Conservation (phyloP, 73 alveolate genomes). For the Tetrahymena elliotti region DNA sequence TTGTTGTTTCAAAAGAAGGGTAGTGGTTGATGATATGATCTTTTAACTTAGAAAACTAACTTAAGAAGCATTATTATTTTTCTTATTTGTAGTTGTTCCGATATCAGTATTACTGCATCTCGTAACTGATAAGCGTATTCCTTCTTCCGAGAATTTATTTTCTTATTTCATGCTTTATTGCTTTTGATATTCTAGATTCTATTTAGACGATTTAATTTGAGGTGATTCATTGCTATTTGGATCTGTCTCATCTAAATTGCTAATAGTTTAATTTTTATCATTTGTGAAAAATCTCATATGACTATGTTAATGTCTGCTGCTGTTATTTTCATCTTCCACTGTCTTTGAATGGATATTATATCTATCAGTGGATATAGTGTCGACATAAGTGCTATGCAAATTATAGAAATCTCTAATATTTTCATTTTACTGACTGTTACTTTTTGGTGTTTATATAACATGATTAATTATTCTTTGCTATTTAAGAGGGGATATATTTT, state of each 20-base stretch:
- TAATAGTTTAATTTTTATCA: background rate
- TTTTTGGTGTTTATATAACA: background rate
- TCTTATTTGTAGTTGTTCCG: background rate
- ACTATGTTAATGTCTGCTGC: background rate
- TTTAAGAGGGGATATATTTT: background rate
- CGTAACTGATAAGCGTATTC: background rate
- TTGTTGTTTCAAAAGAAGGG: background rate
- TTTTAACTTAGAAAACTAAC: background rate
- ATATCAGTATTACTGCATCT: background rate
- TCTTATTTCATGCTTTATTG: background rate
- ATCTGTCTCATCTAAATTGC: background rate
- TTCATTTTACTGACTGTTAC: background rate
- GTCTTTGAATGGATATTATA: background rate
- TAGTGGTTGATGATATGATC: background rate
- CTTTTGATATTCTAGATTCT: background rate
- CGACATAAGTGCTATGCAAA: background rate
- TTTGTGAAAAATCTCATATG: background rate
- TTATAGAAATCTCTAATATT: background rate
- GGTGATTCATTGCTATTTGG: background rate
- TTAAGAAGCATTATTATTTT: background rate
- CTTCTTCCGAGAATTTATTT: background rate
- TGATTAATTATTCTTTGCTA: no score
- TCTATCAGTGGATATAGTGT: background rate
- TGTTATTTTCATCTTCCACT: background rate
- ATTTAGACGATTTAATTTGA: background rate